Evolutionary conservation across 176 grass and related monocot species (phyloP).

Genomic region (Puya raimondii): DNA sequence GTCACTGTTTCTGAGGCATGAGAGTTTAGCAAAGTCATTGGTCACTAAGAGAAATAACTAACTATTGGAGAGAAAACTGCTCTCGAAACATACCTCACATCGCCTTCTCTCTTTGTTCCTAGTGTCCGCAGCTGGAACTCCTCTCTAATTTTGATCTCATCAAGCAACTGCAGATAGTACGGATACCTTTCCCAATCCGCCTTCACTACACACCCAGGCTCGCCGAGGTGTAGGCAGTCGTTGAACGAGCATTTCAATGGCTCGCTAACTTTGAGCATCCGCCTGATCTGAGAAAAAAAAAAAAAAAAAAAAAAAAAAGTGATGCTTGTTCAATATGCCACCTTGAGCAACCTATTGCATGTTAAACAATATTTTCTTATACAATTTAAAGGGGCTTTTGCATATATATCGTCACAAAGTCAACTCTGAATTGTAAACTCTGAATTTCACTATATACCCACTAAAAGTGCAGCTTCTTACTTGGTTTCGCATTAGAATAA

Average conservation of each 20-base stretch:
- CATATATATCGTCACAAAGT: no score
- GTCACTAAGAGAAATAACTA: background rate
- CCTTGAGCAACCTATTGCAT: no score
- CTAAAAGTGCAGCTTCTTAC: no score
- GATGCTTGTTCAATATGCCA: no score
- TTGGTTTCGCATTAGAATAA: no score
- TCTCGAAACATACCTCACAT: slow-evolving; percentile 55
- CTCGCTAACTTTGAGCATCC: slow-evolving; percentile 47
- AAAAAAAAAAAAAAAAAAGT: slow-evolving; percentile 11
- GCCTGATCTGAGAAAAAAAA: slow-evolving; percentile 60
- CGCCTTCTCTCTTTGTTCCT: slow-evolving; percentile 85
- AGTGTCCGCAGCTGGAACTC: slow-evolving; percentile 85
- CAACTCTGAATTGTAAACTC: no score
- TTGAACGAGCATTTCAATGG: slow-evolving; percentile 70
- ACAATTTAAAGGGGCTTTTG: no score
- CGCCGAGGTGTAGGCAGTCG: slow-evolving; percentile 81
- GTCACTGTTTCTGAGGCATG: no score
- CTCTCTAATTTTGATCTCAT: slow-evolving; percentile 96
- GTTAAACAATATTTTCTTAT: no score
- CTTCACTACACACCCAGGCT: slow-evolving; percentile 77
- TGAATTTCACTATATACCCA: no score
- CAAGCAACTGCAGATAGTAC: slow-evolving; percentile 92
- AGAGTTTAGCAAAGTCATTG: background rate
- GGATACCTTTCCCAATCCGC: slow-evolving; percentile 94
- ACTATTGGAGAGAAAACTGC: background rate